Evolutionary conservation across 805 yeast genomes (phyloP), one percentile per base, ranked within the genome.

Genomic region (Zygotorulaspora danielsina): DNA sequence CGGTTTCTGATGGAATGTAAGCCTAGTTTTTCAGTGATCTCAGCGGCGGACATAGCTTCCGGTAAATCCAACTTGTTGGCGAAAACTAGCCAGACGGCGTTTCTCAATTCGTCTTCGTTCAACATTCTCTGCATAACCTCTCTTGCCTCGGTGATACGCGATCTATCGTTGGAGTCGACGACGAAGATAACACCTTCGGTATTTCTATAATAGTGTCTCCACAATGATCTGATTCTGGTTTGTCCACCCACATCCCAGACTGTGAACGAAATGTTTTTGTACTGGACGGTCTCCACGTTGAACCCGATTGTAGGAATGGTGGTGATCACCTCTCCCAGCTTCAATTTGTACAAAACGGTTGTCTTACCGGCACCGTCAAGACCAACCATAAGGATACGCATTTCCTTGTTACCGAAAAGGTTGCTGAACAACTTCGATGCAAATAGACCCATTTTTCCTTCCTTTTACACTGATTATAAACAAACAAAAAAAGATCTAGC

Each of bases 231-330:
- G 64, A 90, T 90, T 73, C 89, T 89, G 71, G 88, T 96, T 76
- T 90, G 97, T 79, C 97, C 97, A 84, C 97, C 97, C 57, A 89
- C 96, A 79, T 90, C 97, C 97, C 97, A 88, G 51, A 88, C 96
- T 45, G 96, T 87, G 73, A 88, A 88, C 31, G 95, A 83, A 69
- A 88, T 86, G 81, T 88, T 88, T 75, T 88, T 88, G 77, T 88
- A 87, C 75, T 88, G 96, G 60, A 88, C 96, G 47, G 96, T 88
- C 72, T 88, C 97, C 56, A 88, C 97, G 68, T 88, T 88, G 81
- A 88, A 88, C 61, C 97, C 96, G 68, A 88, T 87, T 53, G 96
- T 88, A 69, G 96, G 96, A 63, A 87, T 88, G 36, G 96, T 88
- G 59, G 95, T 87, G 62, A 88, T 95, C 60, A 88, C 86, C 75